Base-by-base conservation (phyloP, 108 stramenopile species). In the Pseudonitzschia multiseries region DNA sequence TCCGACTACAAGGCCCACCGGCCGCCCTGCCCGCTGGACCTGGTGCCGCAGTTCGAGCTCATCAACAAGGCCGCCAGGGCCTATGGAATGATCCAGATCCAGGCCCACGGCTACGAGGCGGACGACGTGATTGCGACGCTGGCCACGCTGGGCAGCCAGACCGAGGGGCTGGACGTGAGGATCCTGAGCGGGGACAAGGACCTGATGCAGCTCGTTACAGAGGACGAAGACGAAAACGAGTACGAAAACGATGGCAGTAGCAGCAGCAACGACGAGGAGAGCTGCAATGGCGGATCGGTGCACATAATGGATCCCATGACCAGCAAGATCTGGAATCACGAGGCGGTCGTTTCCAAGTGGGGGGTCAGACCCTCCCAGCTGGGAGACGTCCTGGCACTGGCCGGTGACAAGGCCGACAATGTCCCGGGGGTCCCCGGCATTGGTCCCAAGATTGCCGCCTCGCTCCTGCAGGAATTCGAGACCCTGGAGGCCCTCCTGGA, bases 81-180 rank as follows among this genome's bases (percentile, higher is more conserved):
- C n/a, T 96, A 93, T 71, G 95, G 95, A 0, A 75, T 93, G 32
- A 65, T 78, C 13, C 81, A 83, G 68, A 78, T 96, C 22, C 82
- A 91, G 79, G 92, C 93, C 13, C 71, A 73, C 53, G 87, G 86
- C 0, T 94, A 80, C 72, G 95, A 96, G 72, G 95, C 95, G 1
- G 95, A 96, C 67, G 95, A 96, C 84, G 93, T 96, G 29, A 96
- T 96, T 79, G 95, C 95, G 0, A 91, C 92, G 1, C 51, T 96
- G 27, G 70, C 87, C 4, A 77, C 69, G n/a, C 79, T 73, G 70
- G 93, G 89, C 4, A 62, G 36, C 36, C 43, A 82, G 4, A 69
- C 84, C 51, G 80, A 88, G 67, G 90, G 90, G 15, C 69, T 89
- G 5, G 80, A 88, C 59, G 86, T 87, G 0, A 76, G 89, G 43